Evolutionary conservation across 768 basidiomycete genomes (phyloP), one percentile per base, ranked within the genome.

Genomic region (Lactarius sp.): DNA sequence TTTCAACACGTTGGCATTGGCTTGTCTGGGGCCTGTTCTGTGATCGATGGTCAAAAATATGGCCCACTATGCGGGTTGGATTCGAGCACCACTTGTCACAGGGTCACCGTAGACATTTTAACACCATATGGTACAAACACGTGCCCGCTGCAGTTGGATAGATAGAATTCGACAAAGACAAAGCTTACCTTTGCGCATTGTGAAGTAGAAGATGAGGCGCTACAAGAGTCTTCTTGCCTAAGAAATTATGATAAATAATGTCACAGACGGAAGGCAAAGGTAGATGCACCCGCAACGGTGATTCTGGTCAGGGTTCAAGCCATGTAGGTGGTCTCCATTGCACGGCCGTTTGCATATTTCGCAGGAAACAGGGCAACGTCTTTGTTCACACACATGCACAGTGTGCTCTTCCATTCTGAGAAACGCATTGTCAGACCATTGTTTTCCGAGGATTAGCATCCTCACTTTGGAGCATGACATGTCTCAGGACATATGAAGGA

Each of bases 91-190:
- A 77, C 69, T 34, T 75, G 69, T 18, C 74, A 73, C 63, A 73
- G 64, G 3, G 68, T 66, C 6, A 63, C 56, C 31, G 70, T 47
- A 14, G 72, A 71, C 18, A 59, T 33, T 46, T 65, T 61, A 44
- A 56, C 58, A 33, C 69, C 64, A 20, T 69, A 74, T 1, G 81
- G 75, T 13, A 80, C 70, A 66, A 85, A 80, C 55, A 84, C 72
- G 61, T 88, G 82, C 0, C 81, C 85, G 0, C 84, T 85, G 67
- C 78, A 86, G 56, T 86, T 78, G 4, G 77, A 73, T 27, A 89
- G 77, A 73, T 27, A 89, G 77, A 2, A 87, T 27, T 27, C 27
- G 27, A 27, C 27, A 27, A 27, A 27, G 27, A 27, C 27, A 27
- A 27, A 13, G 13, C 41, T 12, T 41, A 12, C 41, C 41, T 13